Evolutionary conservation across 768 basidiomycete genomes (phyloP), one percentile per base, ranked within the genome.

Genomic region (Rhodotorula kratochvilovae): DNA sequence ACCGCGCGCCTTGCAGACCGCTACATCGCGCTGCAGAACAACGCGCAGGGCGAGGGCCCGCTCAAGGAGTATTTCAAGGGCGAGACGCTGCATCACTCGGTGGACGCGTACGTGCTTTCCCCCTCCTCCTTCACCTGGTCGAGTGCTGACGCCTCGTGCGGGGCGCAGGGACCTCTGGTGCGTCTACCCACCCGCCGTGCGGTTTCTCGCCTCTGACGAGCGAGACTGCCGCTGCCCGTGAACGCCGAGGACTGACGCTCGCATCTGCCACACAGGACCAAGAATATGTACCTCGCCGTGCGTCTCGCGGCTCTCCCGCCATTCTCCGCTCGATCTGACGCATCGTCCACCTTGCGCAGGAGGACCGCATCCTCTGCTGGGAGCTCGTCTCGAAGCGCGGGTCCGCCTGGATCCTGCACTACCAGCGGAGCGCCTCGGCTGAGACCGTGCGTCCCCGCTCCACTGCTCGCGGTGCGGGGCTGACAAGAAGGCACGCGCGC

Each of bases 21-120:
- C 68, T 96, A 93, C 84, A 88, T 86, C 74, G 92, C 92, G 23
- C 84, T 95, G 63, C 90, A 92, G 82, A 96, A 97, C 77, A 91
- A 95, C 69, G 78, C 81, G 0, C 83, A 79, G 33, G 94, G 93
- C 0, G 87, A 92, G 76, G 95, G 94, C 0, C 95, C 92, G 0
- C 78, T 97, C 75, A 89, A 92, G 77, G 92, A 95, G 81, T 98
- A 99, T 82, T 99, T 99, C 84, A 82, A 96, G 33, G 96, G 96
- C 11, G 96, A 99, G 84, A 92, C 88, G 77, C 89, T 96, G 88
- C 82, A 83, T 68, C 81, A 64, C 46, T 54, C 50, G 25, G 29
- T 56, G 51, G 62, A 62, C 42, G 75, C 66, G 58, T 68, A 13
- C 63, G 67, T 62, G 11, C 8, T 29, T 27, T n/a, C 27, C 17